These are phyloP conservation scores for Cokeromyces recurvatus DNA, from an alignment of 371 early-diverging fungal genomes.

Conservation along the genomic window DNA sequence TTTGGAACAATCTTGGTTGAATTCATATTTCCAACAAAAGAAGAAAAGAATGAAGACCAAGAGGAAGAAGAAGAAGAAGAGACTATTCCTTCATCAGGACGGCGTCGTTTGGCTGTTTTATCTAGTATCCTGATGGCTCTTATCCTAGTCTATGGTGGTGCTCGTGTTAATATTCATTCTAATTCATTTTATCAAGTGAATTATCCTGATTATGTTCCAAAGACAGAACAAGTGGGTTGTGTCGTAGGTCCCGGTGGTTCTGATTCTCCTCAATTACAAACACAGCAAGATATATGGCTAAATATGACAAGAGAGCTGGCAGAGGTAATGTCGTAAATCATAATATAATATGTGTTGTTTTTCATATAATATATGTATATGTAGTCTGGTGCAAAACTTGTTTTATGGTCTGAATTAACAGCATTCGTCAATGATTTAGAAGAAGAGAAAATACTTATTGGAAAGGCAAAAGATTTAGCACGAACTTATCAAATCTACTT, in stretches of 20 bases:
- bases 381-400: conserved; percentile 38
- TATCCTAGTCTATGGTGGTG: conserved; percentile 22
- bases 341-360: no score
- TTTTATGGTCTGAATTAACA: conserved; percentile 47
- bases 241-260: conserved; percentile 26
- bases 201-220: conserved; percentile 24
- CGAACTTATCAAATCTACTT: conserved; percentile 33
- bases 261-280: conserved; percentile 2
- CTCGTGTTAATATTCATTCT: conserved; percentile 14
- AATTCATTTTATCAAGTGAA: conserved; percentile 28
- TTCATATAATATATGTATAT: no score
- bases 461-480: conserved; percentile 28
- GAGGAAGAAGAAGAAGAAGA: background rate
- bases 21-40: conserved; percentile 1
- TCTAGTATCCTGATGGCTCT: conserved; percentile 2
- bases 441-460: conserved; percentile 22
- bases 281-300: conserved; percentile 26
- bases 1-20: conserved; percentile 25
- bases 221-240: conserved; percentile 29
- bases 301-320: conserved; percentile 16
- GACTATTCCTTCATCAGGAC: no score
- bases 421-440: conserved; percentile 12
- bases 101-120: background rate
- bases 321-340: conserved; percentile 10
- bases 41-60: background rate